A percentile compares a stretch with the other conserved stretches of the same genome.
Evolutionary conservation across 176 grass and related monocot genomes (phyloP).

Genomic region (Triticum timopheevii): DNA sequence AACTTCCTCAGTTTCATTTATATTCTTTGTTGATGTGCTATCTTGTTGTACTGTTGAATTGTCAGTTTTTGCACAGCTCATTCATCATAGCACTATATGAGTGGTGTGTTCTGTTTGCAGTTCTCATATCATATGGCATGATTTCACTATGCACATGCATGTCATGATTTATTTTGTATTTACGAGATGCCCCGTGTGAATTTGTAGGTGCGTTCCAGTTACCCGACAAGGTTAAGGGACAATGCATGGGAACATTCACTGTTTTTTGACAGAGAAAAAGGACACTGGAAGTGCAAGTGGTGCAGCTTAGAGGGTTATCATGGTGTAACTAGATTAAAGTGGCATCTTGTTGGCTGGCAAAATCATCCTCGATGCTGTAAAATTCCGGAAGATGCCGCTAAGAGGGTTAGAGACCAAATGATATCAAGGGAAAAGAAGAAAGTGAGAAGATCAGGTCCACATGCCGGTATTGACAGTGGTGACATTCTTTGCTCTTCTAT

Average conservation of each 20-base stretch:
- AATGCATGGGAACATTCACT: slow-evolving; percentile 48
- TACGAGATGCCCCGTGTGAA: not conserved
- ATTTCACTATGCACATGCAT: not conserved
- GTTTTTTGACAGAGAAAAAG: slow-evolving; percentile 40
- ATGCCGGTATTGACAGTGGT: slow-evolving; percentile 10
- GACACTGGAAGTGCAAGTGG: slow-evolving; percentile 51
- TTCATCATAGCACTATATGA: not conserved
- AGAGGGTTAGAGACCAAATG: slow-evolving; percentile 36
- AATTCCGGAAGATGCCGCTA: slow-evolving; percentile 30
- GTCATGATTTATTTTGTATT: slow-evolving; percentile 18
- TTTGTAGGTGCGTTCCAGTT: slow-evolving; percentile 25
- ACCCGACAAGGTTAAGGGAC: slow-evolving; percentile 12
- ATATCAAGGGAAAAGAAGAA: slow-evolving; percentile 37
- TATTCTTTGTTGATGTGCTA: slow-evolving; percentile 8
- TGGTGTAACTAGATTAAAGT: slow-evolving; percentile 46
- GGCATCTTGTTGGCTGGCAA: slow-evolving; percentile 49
- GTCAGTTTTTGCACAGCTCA: not conserved
- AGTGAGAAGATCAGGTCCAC: slow-evolving; percentile 18
- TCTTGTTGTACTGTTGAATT: not conserved
- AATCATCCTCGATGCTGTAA: slow-evolving; percentile 19
- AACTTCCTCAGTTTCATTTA: not conserved
- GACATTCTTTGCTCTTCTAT: slow-evolving; percentile 19
- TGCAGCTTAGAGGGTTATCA: slow-evolving; percentile 42
- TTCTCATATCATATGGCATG: not conserved
- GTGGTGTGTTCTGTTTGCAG: slow-evolving; percentile 1